Evolutionary conservation across 140 eudicot genomes (phyloP), one percentile per base, ranked within the genome.

Genomic region (Stevia rebaudiana): DNA sequence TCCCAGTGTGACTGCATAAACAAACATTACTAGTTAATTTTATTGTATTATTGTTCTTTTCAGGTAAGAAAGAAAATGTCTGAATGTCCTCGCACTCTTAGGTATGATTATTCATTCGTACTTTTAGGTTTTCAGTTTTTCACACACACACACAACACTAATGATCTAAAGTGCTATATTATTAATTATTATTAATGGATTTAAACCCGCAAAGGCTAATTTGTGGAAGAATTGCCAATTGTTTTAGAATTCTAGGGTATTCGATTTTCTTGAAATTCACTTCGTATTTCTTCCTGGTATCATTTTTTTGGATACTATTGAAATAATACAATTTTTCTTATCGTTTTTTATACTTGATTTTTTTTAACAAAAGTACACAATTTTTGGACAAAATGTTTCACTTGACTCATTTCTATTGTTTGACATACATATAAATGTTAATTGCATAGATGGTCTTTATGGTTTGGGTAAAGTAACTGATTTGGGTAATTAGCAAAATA

Each of bases 51-150:
- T 15, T 30, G 15, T 56, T 78, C 35, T 33, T 87, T 70, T 65
- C 82, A 90, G 97, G 86, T 90, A 49, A 82, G 88, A 72, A 69
- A 75, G 84, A 87, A 82, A 78, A 87, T 87, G 86, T 69, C 95
- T 33, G 86, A 79, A 73, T 56, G 83, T 67, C 88, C 91, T 39
- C 89, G 94, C 31, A 15, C 74, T 67, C 86, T 72, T 42, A 65
- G 74, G 65, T 47, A 84, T 85, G 83, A 66, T 79, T 39, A 8
- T 31, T 56, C 63, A 6, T 56, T 47, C 36, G 51, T 50, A 23
- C 21, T 52, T 33, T 52, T 10, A 77, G 18, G 24, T 24, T 42
- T 51, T 1, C 63, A 25, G n/a, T n/a, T n/a, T n/a, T n/a, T n/a
- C 22, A 28, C 33, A 28, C 41, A 31, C 21, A 15, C 39, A 15